Evolutionary conservation across 208 protist genomes (phyloP), one percentile per base, ranked within the genome.

Genomic region (Leishmania gerbilli): DNA sequence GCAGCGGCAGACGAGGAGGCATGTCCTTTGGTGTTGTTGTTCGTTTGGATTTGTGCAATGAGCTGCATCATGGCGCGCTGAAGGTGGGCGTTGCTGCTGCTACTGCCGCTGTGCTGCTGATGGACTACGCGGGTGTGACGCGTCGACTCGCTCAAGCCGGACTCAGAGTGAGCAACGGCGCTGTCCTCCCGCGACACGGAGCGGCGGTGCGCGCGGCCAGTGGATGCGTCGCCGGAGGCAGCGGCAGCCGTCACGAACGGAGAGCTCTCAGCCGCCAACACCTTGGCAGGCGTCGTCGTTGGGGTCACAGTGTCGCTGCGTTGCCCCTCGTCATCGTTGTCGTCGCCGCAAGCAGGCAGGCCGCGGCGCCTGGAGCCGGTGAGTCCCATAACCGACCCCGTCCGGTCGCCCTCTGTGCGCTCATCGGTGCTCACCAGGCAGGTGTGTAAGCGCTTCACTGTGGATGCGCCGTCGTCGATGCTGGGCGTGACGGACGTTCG

Each of bases 31-130:
- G 64, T 85, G 64, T 55, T 60, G 56, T 75, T 79, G 74, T 77
- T 86, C 9, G 64, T 80, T 0, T 86, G 82, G 3, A 86, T 82
- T 37, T 86, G 82, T 60, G 82, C 74, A 51, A 86, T 79, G 3
- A 86, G 64, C 64, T 82, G 78, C 67, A 82, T 86, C 74, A 86
- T 79, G 34, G 82, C 74, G 4, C 82, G 74, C 67, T 86, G 78
- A 37, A 86, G 58, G 24, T 85, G 40, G 4, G 49, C 62, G 60
- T 83, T 64, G 71, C 49, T 58, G 75, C 27, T 79, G 62, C 34
- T 31, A 42, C 21, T 27, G 60, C 37, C 62, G 74, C 21, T 76
- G 80, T 74, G 65, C 27, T 55, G 42, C 64, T 58, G 79, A 15
- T 77, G 78, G 21, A 5, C 45, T 42, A 34, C 74, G 55, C 72